These are phyloP conservation scores for Zygoascus tannicola DNA, from an alignment of 805 yeast genomes.

Conservation along the genomic window DNA sequence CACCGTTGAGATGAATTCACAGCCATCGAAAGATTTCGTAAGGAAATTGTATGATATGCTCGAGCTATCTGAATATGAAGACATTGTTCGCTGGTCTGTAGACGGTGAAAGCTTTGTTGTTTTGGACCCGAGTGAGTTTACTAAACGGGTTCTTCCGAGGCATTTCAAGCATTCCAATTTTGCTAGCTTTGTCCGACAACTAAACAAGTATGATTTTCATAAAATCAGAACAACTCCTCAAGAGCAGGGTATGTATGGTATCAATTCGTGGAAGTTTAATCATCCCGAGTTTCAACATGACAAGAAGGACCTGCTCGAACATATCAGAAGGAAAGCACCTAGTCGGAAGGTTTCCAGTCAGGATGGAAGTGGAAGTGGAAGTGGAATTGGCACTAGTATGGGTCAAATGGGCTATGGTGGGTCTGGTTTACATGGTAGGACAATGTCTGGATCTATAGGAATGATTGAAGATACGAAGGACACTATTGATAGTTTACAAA, in stretches of 20 bases:
- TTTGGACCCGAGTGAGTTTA: conserved; percentile 80
- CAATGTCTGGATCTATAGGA: neutral
- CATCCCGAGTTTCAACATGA: conserved; percentile 80
- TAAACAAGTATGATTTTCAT: conserved; percentile 96
- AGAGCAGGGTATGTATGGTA: conserved; percentile 12
- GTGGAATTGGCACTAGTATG: neutral
- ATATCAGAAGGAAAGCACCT: conserved; percentile 75
- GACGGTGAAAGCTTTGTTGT: conserved; percentile 85
- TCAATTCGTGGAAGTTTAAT: conserved; percentile 82
- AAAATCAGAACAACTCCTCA: conserved; percentile 51
- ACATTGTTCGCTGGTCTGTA: conserved; percentile 77
- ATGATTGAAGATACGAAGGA: neutral
- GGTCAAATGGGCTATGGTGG: neutral
- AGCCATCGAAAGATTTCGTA: conserved; percentile 14
- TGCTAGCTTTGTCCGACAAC: conserved; percentile 88
- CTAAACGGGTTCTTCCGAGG: conserved; percentile 77
- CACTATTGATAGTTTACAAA: neutral
- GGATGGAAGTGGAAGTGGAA: neutral
- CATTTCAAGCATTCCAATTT: conserved; percentile 94
- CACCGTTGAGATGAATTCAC: neutral
- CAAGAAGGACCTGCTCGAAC: conserved; percentile 71
- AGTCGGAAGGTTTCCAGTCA: neutral
- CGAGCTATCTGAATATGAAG: conserved; percentile 65
- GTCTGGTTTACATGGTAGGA: neutral
- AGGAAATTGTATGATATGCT: conserved; percentile 57